Conservation (phyloP, 2,329 filamentous ascomycete species). For the Aspergillus brunneoviolaceus region DNA sequence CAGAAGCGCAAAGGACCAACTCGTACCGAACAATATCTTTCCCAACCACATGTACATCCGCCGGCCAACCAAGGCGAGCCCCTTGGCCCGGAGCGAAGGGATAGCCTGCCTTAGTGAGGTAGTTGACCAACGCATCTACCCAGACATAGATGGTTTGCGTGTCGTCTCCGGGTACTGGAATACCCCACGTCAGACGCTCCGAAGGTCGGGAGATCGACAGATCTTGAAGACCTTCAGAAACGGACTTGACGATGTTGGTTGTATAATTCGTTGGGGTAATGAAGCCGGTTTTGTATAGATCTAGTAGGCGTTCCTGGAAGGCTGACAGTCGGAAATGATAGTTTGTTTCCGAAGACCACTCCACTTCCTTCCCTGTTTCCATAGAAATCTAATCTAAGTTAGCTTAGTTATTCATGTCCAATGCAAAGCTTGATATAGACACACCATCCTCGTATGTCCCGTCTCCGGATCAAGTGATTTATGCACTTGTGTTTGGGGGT, state of each 20-base stretch:
- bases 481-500: constrained; percentile 73
- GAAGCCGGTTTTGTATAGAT: constrained; percentile 80
- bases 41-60: constrained; percentile 86
- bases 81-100: constrained; percentile 67
- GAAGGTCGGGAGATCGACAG: constrained; percentile 83
- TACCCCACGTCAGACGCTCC: constrained; percentile 79
- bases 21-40: constrained; percentile 82
- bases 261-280: constrained; percentile 71
- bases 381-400: constrained; percentile 56
- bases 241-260: constrained; percentile 75
- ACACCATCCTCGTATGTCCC: constrained; percentile 75
- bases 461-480: constrained; percentile 74
- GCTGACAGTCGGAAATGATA: constrained; percentile 92
- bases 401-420: constrained; percentile 2
- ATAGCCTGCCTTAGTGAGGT: constrained; percentile 84
- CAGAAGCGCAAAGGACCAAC: not conserved
- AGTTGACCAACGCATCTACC: constrained; percentile 95
- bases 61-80: constrained; percentile 73
- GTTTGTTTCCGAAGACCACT: constrained; percentile 90
- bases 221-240: constrained; percentile 76
- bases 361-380: constrained; percentile 88
- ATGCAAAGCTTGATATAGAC: not conserved
- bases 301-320: constrained; percentile 73
- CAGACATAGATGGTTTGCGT: constrained; percentile 96
- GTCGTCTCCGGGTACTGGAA: constrained; percentile 79